A percentile compares a stretch with the other conserved stretches of the same genome.
phyloP scores from a whole-genome alignment of 169 alveolate species.

The Plasmodium knowlesi region DNA sequence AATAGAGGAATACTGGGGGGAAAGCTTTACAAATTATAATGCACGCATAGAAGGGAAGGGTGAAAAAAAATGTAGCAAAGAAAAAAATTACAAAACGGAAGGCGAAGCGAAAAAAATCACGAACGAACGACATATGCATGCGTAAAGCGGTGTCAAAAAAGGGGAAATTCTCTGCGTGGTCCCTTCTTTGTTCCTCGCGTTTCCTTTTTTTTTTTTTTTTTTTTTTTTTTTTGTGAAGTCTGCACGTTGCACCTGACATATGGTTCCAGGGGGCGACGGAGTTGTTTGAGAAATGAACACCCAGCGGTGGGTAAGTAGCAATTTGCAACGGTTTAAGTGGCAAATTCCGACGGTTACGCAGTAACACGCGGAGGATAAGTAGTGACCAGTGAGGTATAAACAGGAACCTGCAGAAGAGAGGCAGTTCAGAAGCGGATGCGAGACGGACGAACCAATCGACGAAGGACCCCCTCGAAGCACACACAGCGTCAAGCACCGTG shows the following conservation, averaged over 20 bases:
- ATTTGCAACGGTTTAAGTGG: too few species aligned
- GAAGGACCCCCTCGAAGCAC: not conserved
- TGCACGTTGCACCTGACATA: not conserved
- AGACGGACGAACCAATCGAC: not conserved
- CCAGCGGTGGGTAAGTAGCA: too few species aligned
- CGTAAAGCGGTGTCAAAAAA: not conserved
- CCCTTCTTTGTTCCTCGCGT: not conserved
- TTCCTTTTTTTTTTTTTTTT: not conserved
- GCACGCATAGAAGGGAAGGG: not conserved
- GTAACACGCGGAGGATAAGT: not conserved
- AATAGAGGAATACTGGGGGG: not conserved
- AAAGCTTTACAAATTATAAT: not conserved
- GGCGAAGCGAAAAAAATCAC: not conserved
- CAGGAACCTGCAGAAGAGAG: not conserved
- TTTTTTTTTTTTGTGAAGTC: not conserved
- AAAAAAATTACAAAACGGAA: not conserved
- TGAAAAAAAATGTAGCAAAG: not conserved
- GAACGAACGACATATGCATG: not conserved
- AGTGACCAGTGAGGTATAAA: not conserved
- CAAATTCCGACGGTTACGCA: not conserved
- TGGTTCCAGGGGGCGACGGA: not conserved
- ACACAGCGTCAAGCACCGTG: not conserved
- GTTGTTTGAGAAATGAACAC: not conserved
- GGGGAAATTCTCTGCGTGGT: not conserved
- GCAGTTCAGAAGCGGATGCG: not conserved